phyloP scores from a whole-genome alignment of 2,329 filamentous ascomycete genomes.

The Diplodia mutila region DNA sequence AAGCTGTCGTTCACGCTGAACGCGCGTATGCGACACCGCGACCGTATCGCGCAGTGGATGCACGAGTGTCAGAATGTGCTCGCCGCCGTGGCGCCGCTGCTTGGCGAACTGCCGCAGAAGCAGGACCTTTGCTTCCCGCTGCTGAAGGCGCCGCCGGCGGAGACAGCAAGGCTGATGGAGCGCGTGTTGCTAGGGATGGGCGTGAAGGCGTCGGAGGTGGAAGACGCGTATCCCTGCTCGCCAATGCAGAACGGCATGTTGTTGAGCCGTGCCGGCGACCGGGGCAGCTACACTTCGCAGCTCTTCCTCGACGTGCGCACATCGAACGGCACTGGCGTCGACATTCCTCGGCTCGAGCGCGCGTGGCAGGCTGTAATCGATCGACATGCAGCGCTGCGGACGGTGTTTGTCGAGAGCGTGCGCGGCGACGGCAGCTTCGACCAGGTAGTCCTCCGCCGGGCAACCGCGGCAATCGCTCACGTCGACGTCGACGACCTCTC shows the following conservation, averaged over 20 bases:
- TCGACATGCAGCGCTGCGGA: constrained; percentile 38
- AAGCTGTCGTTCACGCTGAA: constrained; percentile 58
- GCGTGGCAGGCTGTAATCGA: constrained; percentile 43
- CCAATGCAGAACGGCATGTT: constrained; percentile 25
- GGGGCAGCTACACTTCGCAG: constrained; percentile 17
- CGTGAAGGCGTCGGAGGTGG: constrained; percentile 30
- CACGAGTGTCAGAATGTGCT: constrained; percentile 43
- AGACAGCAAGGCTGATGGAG: not conserved
- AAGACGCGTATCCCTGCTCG: constrained; percentile 23
- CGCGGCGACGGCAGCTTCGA: constrained; percentile 39
- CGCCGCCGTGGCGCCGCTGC: constrained; percentile 34
- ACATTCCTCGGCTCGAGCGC: constrained; percentile 36
- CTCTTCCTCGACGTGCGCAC: not conserved
- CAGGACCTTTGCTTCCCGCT: not conserved
- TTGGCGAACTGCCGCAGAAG: not conserved
- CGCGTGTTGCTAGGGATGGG: not conserved
- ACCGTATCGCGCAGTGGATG: constrained; percentile 50
- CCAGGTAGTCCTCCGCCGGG: constrained; percentile 33
- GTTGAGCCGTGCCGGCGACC: constrained; percentile 10
- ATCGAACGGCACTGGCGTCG: constrained; percentile 19
- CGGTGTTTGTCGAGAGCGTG: constrained; percentile 42
- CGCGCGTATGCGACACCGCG: constrained; percentile 52
- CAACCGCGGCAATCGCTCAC: constrained; percentile 29
- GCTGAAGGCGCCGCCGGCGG: not conserved
- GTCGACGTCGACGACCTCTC: constrained; percentile 31